Evolutionary conservation across 2,329 filamentous ascomycete species (phyloP).

Genomic region (Davidsoniella virescens): DNA sequence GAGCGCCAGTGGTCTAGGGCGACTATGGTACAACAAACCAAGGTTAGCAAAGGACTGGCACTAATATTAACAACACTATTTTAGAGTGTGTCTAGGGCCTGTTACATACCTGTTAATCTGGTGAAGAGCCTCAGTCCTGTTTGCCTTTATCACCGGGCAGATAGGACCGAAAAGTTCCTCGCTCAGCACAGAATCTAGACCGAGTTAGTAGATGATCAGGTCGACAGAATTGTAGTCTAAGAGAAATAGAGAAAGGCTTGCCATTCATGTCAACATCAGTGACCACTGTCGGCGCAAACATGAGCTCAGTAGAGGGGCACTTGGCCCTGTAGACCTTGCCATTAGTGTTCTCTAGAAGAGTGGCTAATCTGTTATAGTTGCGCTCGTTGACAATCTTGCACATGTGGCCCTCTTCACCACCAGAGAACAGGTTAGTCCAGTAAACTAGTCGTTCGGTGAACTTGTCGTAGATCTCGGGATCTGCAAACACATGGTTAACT

Average conservation of each 20-base stretch:
- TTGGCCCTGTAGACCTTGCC: constrained; percentile 19
- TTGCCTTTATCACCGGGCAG: constrained; percentile 24
- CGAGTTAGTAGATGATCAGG: constrained; percentile 18
- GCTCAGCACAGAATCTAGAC: constrained; percentile 24
- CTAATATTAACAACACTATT: too few relatives aligned
- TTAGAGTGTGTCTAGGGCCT: too few relatives aligned
- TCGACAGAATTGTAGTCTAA: too few relatives aligned
- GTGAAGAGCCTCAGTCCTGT: constrained; percentile 18
- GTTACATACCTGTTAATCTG: constrained; percentile 13
- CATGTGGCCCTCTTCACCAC: constrained; percentile 16
- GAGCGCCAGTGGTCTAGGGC: constrained; percentile 23
- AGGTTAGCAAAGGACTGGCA: too few relatives aligned
- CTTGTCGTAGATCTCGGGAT: constrained; percentile 23
- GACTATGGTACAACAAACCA: constrained; percentile 5
- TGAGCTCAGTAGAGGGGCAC: constrained; percentile 20
- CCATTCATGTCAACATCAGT: constrained; percentile 2
- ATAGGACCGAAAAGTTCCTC: constrained; percentile 31
- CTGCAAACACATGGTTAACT: constrained; percentile 28
- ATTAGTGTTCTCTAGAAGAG: constrained; percentile 21
- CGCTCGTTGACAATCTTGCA: constrained; percentile 26
- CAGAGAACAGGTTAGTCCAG: constrained; percentile 21
- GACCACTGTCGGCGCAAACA: constrained; percentile 1
- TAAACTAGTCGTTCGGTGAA: constrained; percentile 22
- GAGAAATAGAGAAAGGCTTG: background rate
- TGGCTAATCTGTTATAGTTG: constrained; percentile 25